Conservation (phyloP, 768 basidiomycete species). For the Mrakia blollopis region DNA sequence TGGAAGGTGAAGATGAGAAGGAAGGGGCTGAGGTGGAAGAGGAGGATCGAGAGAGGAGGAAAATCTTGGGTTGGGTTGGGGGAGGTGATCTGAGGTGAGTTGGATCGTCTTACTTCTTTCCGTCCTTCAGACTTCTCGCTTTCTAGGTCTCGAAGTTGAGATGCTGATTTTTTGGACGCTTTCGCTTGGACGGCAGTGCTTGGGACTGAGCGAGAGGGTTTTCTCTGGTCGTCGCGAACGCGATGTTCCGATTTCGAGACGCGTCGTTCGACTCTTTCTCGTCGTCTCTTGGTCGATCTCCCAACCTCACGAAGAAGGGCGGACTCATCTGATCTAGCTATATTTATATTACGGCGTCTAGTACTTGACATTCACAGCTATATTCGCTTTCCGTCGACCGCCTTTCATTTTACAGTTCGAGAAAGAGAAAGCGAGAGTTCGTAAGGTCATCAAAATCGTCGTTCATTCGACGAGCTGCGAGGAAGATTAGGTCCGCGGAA, state of each 20-base stretch:
- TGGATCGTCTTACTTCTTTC: neutral
- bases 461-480: neutral
- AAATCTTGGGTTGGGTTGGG: conserved; percentile 27
- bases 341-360: too few species aligned
- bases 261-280: neutral
- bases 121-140: neutral
- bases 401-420: too few species aligned
- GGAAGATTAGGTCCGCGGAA: neutral
- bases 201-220: conserved; percentile 18
- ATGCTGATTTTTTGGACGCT: neutral
- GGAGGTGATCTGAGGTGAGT: conserved; percentile 29
- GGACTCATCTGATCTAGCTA: too few species aligned
- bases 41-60: conserved; percentile 12
- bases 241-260: neutral
- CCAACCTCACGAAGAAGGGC: too few species aligned
- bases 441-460: neutral
- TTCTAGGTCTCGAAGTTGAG: too few species aligned
- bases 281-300: neutral
- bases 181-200: neutral
- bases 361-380: too few species aligned
- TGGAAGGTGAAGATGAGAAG: neutral
- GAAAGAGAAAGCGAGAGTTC: too few species aligned
- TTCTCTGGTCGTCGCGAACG: neutral
- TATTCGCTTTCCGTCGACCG: too few species aligned
- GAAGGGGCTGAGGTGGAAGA: too few species aligned